Evolutionary conservation across 139 green algal species (phyloP), one percentile per base, ranked within the genome.

Genomic region (Asterochloris sp.): DNA sequence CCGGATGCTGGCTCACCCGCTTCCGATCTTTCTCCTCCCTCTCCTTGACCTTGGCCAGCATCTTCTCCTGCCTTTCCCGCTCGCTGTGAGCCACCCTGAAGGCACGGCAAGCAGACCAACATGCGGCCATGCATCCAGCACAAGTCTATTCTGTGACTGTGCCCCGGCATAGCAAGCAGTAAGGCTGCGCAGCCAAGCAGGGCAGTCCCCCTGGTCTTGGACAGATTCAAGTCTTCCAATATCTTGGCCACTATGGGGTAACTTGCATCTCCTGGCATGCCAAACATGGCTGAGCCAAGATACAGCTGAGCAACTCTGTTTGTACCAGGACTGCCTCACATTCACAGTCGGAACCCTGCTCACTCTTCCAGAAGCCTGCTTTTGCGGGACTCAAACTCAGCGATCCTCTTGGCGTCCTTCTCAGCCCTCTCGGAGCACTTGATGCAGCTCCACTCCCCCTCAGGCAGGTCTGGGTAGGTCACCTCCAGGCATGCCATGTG

Each of bases 401-500:
- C 77, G 14, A 89, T 62, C n/a, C 86, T 78, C 62, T 85, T 81
- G 54, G 87, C 38, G 54, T 61, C 60, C 38, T 69, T 29, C 1
- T 62, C 78, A 2, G 78, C 85, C 81, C 47, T 63, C 62, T 89
- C 89, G 28, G 79, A 64, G 74, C 89, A 92, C 79, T 83, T 84
- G 61, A 88, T 86, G 84, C 89, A 92, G 77, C 68, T 80, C 88
- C 88, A 92, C 62, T 90, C 82, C 15, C 79, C 88, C 1, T 73
- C n/a, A n/a, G 89, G 84, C 63, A 92, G 86, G 28, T 91, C 66
- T 2, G 47, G 29, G 15, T 62, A 83, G 66, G 38, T 29, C 71
- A 88, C n/a, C 21, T 73, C 89, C 47, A 92, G 75, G 86, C 89
- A 92, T n/a, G 74, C 77, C 69, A 87, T 28, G 83, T 92, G 89